Base-by-base conservation (phyloP, 805 yeast genomes). In the Candida taoyuanica region DNA sequence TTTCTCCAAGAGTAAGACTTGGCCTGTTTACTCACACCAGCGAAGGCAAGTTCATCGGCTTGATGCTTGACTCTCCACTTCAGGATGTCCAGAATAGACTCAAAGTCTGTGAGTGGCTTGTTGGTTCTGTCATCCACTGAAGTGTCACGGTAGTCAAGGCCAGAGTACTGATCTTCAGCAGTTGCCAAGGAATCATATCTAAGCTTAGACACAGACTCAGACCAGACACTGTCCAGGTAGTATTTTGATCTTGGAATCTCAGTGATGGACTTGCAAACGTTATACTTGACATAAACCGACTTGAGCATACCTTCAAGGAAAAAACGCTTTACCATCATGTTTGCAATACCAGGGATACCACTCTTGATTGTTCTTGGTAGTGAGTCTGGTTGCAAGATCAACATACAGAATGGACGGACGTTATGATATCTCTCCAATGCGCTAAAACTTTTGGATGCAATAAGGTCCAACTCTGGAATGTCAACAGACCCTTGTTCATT, bases 301-400 rank as follows among this genome's bases (percentile, higher is more conserved):
- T 76, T 70, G 17, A 93, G 63, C n/a, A 73, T 68, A 2, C 98
- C 98, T 47, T 78, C 83, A 29, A 79, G 67, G 55, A 88, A 88
- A 48, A 76, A 73, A 47, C 80, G 76, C 53, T 81, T 85, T 62
- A 85, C 87, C 52, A 79, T 72, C 83, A 79, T 85, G 50, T 89
- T 93, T 1, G 98, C 98, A 46, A 93, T 83, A 50, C 93, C 98
- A 16, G 86, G 70, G 7, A 96, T 81, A 17, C 96, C 96, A 59
- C 85, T 78, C 49, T 93, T 68, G 53, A 78, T 68, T 23, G 94
- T 81, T 54, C 95, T 75, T 4, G 98, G 96, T 18, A 93, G 65
- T 0, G 88, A 70, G 41, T 85, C 85, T 17, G 85, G 81, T 18
- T 86, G 82, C 1, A 91, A 82, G 3, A 89, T 80, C 44, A 87